phyloP scores from a whole-genome alignment of 345 rosid species.

The Clarkia xantiana region DNA sequence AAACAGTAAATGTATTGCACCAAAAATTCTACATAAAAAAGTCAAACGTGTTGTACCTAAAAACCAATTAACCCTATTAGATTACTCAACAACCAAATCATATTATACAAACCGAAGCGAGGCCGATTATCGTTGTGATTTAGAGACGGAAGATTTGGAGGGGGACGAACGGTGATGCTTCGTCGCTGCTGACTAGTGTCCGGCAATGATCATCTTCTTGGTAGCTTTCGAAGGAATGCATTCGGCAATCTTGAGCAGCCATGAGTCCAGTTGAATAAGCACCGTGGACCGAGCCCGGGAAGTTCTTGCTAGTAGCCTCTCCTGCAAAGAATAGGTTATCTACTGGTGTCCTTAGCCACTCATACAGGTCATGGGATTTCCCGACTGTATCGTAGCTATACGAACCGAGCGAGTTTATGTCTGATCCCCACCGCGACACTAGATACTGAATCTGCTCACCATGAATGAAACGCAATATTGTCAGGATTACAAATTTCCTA shows the following conservation, averaged over 20 bases:
- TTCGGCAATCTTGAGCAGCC: conserved; percentile 91
- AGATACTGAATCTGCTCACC: conserved; percentile 54
- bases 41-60: too few relatives aligned
- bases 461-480: background rate
- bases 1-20: too few relatives aligned
- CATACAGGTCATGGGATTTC: conserved; percentile 73
- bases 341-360: conserved; percentile 68
- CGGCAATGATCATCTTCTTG: conserved; percentile 57
- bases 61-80: too few relatives aligned
- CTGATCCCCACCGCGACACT: conserved; percentile 75
- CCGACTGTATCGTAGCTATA: conserved; percentile 81
- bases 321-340: conserved; percentile 96
- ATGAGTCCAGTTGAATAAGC: conserved; percentile 74
- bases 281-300: conserved; percentile 82
- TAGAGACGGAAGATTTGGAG: conserved; percentile 75
- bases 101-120: too few relatives aligned
- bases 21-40: too few relatives aligned
- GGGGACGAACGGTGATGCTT: conserved; percentile 46
- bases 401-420: conserved; percentile 62
- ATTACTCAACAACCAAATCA: too few relatives aligned
- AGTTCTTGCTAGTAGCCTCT: conserved; percentile 72
- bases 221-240: conserved; percentile 81
- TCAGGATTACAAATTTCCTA: background rate
- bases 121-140: too few relatives aligned
- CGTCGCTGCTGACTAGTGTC: conserved; percentile 72